phyloP scores from a whole-genome alignment of 2,329 filamentous ascomycete species.

The Fusarium penzigii region DNA sequence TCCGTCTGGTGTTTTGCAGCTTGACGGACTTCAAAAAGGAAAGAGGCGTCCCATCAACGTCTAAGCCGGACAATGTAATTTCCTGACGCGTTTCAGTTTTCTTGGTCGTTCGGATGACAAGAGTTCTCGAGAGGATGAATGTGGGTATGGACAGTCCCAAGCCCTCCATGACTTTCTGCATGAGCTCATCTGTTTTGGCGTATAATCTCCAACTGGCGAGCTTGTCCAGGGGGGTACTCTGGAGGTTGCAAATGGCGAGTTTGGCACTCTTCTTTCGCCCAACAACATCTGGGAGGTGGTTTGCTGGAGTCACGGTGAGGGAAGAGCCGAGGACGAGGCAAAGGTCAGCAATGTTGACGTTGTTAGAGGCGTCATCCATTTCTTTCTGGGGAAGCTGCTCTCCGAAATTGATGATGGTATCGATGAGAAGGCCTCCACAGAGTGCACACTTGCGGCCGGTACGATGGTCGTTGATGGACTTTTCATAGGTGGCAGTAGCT shows the following conservation, averaged over 20 bases:
- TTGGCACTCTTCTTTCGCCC: slow-evolving; percentile 32
- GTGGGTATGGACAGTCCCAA: slow-evolving; percentile 37
- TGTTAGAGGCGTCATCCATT: slow-evolving; percentile 34
- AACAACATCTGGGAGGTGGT: slow-evolving; percentile 40
- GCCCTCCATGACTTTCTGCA: slow-evolving; percentile 41
- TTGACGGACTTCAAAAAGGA: slow-evolving; percentile 43
- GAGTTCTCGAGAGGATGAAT: slow-evolving; percentile 39
- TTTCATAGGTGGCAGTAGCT: slow-evolving; percentile 45
- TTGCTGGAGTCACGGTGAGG: slow-evolving; percentile 44
- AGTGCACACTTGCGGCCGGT: slow-evolving; percentile 45
- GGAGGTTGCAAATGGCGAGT: slow-evolving; percentile 48
- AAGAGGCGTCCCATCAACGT: slow-evolving; percentile 42
- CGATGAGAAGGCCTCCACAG: slow-evolving; percentile 41
- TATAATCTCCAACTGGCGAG: slow-evolving; percentile 36
- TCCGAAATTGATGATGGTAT: slow-evolving; percentile 49
- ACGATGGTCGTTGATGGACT: slow-evolving; percentile 45
- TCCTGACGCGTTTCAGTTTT: slow-evolving; percentile 24
- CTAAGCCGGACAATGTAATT: slow-evolving; percentile 37
- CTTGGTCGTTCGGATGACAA: slow-evolving; percentile 32
- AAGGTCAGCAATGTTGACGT: slow-evolving; percentile 44
- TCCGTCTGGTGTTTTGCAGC: slow-evolving; percentile 38
- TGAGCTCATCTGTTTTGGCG: slow-evolving; percentile 40
- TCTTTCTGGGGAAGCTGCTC: slow-evolving; percentile 36
- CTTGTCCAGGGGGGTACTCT: slow-evolving; percentile 43
- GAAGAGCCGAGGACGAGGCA: slow-evolving; percentile 50